Base-by-base conservation (phyloP, 495 filamentous ascomycete genomes). In the Beverwykella pulmonaria region DNA sequence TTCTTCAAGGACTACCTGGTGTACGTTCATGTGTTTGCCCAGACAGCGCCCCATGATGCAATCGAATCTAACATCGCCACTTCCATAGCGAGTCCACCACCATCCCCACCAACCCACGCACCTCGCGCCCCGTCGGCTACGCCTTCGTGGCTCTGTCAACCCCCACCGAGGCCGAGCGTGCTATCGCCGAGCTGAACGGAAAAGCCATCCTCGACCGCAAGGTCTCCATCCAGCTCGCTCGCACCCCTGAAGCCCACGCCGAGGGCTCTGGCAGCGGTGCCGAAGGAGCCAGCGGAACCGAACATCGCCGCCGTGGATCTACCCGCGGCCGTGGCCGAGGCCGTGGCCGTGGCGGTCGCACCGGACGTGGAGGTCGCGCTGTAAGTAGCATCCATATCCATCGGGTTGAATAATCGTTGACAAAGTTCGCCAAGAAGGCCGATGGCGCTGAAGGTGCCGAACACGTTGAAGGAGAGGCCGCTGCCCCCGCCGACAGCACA, bases 1-100 rank as follows among this genome's bases (percentile, higher is more conserved):
- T 99, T 99, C 86, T 99, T 99, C 88, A 90, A 90, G 82, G 88
- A 85, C 79, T 97, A 93, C 88, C 88, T 92, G 81, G 89, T 99
- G 95, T 99, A 87, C 87, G 94, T 90, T 68, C 46, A 70, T 7
- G 5, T 53, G n/a, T 48, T 47, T 12, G 25, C 9, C 34, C 30
- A n/a, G 22, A 48, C 20, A 22, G 29, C 22, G n/a, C 48, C 55
- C 34, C 20, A 44, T 65, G 44, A 57, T 14, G 59, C 19, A 65
- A 26, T 29, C n/a, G 6, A 5, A 26, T 9, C 26, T 47, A 58
- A 63, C 71, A 76, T 53, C 68, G 55, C 23, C 60, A 59, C 53
- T 60, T 36, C 59, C 47, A n/a, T 72, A 98, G 94, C 81, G 94
- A 99, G 82, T 95, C 90, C 75, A 91, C 90, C 75, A 98, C 94